phyloP scores from a whole-genome alignment of 2,329 filamentous ascomycete genomes.

The Eutypella sp. region DNA sequence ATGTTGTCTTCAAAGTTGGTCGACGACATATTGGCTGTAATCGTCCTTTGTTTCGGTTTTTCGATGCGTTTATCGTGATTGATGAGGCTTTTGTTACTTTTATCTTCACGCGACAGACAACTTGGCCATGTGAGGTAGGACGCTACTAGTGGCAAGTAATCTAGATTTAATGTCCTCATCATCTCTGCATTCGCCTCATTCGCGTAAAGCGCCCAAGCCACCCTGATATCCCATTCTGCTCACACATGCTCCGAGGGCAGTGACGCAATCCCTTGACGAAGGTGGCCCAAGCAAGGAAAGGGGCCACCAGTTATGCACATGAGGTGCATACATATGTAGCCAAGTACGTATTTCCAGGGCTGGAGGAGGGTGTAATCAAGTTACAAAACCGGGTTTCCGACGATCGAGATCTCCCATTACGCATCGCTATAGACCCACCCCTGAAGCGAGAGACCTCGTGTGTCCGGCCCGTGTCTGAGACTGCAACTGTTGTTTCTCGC shows the following conservation, averaged over 20 bases:
- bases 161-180: conserved; percentile 18
- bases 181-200: conserved; percentile 5
- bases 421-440: background rate
- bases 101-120: too few species aligned
- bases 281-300: background rate
- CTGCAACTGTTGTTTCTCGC: background rate
- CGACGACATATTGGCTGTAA: conserved; percentile 15
- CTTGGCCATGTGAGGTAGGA: too few species aligned
- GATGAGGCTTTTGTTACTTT: too few species aligned
- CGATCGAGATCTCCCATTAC: background rate
- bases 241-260: conserved; percentile 5
- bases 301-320: too few species aligned
- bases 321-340: too few species aligned
- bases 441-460: background rate
- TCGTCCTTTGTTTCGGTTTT: too few species aligned
- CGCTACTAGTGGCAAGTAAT: conserved; percentile 2
- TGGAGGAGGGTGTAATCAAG: background rate
- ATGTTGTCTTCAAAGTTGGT: conserved; percentile 10
- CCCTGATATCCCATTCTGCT: conserved; percentile 7
- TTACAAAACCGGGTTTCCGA: background rate
- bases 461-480: background rate
- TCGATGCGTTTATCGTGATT: too few species aligned
- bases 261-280: conserved; percentile 15
- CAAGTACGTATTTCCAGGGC: background rate
- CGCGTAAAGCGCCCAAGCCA: conserved; percentile 2